Base-by-base conservation (phyloP, 345 rosid genomes). In the Gossypium thurberi region DNA sequence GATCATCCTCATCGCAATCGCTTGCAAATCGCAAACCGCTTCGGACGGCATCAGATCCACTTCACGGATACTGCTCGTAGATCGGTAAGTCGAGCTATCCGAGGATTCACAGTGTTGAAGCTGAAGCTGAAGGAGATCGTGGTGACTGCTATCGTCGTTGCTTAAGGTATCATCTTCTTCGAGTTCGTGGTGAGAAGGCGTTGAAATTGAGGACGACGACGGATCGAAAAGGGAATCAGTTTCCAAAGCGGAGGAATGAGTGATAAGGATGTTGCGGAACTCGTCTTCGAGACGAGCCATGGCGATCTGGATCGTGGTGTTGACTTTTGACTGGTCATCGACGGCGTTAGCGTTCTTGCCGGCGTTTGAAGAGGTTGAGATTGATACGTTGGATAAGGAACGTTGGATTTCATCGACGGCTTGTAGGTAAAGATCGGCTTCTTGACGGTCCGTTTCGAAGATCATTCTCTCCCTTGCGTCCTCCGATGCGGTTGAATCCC, bases 211-310 rank as follows among this genome's bases (percentile, higher is more conserved):
- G 17, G 88, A 81, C 53, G 78, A 82, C 63, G 83, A 21, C 33
- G 81, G 70, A 70, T 82, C 86, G 20, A 82, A 55, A 33, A 86
- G 83, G 0, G 88, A 85, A 57, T 88, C 93, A 2, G 85, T 72
- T 62, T 95, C 97, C 37, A 95, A 66, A 3, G 98, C 91, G 20
- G 84, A 73, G 26, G 89, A 80, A 75, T 92, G 85, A 12, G 69
- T 80, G 46, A 92, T 85, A 18, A 95, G 89, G 43, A 95, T 89
- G 79, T 80, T 88, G 37, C 96, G 85, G 63, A 95, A 95, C 94
- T 95, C 99, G 75, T 95, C 99, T 71, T 92, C 98, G 1, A 95
- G 91, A 6, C 99, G 83, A 44, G 98, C 98, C 99, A 95, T 95
- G 64, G 99, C 97, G 90, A 95, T 92, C 91, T 92, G 98, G 75